Conservation (phyloP, 176 grass and related monocot genomes). For the Tillandsia fasciculata region DNA sequence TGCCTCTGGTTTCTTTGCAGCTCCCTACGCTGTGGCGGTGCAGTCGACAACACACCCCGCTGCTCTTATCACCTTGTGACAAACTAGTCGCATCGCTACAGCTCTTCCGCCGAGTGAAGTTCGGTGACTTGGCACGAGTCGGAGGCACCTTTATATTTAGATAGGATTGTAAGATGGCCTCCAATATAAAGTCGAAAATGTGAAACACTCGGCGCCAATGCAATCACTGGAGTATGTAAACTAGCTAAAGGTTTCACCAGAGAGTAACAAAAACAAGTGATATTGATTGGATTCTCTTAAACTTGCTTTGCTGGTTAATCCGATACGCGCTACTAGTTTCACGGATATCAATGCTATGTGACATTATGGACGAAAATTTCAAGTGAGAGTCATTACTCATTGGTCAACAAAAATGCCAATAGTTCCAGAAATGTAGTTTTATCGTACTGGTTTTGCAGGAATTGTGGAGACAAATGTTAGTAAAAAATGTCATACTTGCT, state of each 20-base stretch:
- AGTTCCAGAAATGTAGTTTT: too few species aligned
- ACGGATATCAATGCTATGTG: not conserved
- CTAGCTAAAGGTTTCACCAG: not conserved
- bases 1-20: conserved; percentile 39
- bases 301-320: not conserved
- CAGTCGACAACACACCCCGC: conserved; percentile 13
- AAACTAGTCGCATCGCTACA: conserved; percentile 27
- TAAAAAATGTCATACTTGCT: too few species aligned
- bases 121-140: conserved; percentile 90
- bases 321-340: not conserved
- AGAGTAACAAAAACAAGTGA: not conserved
- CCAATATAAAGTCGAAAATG: not conserved
- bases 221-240: not conserved
- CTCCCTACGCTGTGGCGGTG: conserved; percentile 67
- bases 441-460: too few species aligned
- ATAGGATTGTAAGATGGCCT: conserved; percentile 5
- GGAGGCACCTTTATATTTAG: conserved; percentile 54
- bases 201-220: not conserved
- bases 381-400: not conserved
- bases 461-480: too few species aligned
- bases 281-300: too few species aligned
- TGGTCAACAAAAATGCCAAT: too few species aligned
- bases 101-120: conserved; percentile 82
- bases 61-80: conserved; percentile 11
- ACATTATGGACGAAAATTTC: not conserved